phyloP scores from a whole-genome alignment of 495 filamentous ascomycete species.

The Hypoxylon perforatum region DNA sequence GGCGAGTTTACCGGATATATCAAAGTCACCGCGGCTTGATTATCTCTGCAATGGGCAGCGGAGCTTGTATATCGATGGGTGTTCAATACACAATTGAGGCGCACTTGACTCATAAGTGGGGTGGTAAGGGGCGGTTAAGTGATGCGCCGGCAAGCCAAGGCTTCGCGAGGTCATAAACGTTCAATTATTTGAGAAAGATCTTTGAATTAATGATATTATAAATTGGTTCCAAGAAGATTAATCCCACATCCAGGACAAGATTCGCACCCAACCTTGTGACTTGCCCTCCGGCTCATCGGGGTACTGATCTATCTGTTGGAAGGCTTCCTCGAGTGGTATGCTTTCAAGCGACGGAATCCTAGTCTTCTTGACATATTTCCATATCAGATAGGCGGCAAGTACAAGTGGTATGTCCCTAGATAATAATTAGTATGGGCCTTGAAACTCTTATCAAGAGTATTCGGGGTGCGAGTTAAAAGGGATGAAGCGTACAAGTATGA shows the following conservation, averaged over 20 bases:
- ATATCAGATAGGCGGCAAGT: conserved; percentile 61
- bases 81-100: too few relatives aligned
- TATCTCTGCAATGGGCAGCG: background rate
- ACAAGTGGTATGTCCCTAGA: conserved; percentile 67
- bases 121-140: too few relatives aligned
- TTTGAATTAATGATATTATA: background rate
- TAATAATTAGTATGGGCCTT: conserved; percentile 19
- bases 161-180: too few relatives aligned
- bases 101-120: too few relatives aligned
- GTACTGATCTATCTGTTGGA: conserved; percentile 49
- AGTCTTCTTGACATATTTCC: conserved; percentile 65
- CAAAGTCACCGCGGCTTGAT: conserved; percentile 23
- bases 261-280: conserved; percentile 39
- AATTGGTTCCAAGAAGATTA: conserved; percentile 20
- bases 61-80: too few relatives aligned
- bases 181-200: too few relatives aligned
- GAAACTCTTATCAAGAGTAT: background rate
- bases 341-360: conserved; percentile 62
- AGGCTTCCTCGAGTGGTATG: conserved; percentile 59
- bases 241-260: conserved; percentile 58
- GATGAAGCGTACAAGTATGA: conserved; percentile 57
- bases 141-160: too few relatives aligned
- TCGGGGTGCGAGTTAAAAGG: background rate
- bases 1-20: conserved; percentile 40
- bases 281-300: conserved; percentile 48